Evolutionary conservation across 331 rosid species (phyloP).

Genomic region (Acacia concinna): DNA sequence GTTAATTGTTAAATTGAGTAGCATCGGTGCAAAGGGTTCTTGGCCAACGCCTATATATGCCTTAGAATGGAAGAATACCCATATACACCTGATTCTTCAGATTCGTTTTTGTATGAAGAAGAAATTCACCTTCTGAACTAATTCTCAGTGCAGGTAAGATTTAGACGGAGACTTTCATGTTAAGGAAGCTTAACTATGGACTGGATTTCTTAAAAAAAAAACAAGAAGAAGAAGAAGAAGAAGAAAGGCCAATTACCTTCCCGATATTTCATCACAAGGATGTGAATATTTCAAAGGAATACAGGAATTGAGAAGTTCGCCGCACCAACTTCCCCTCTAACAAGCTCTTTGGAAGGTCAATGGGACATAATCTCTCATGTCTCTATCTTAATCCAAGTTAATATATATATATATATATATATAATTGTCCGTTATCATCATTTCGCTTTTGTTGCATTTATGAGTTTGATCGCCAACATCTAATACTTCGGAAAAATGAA

Average conservation of each 20-base stretch:
- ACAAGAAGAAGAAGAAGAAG: no score
- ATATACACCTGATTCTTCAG: neutral
- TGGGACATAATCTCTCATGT: slow-evolving; percentile 40
- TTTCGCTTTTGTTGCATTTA: neutral
- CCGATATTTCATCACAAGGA: neutral
- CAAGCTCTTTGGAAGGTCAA: slow-evolving; percentile 39
- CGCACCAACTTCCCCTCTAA: slow-evolving; percentile 62
- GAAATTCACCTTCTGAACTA: neutral
- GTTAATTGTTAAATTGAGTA: neutral
- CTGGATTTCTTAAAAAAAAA: no score
- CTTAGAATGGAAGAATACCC: neutral
- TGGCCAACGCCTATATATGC: neutral
- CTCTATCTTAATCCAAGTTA: slow-evolving; percentile 28
- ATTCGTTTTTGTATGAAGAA: neutral
- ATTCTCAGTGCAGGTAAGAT: neutral
- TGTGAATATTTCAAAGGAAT: slow-evolving; percentile 18
- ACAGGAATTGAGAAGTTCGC: slow-evolving; percentile 45
- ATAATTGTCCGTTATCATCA: neutral
- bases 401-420: no score
- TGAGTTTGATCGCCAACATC: slow-evolving; percentile 1
- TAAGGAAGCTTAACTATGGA: no score
- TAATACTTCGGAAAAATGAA: neutral
- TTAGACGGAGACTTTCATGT: neutral
- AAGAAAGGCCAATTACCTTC: no score
- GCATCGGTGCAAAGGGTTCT: neutral